Percentiles rank a stretch among this genome's conserved stretches.
Evolutionary conservation across 2,329 filamentous ascomycete species (phyloP).

Genomic region (Blastomyces gilchristii): DNA sequence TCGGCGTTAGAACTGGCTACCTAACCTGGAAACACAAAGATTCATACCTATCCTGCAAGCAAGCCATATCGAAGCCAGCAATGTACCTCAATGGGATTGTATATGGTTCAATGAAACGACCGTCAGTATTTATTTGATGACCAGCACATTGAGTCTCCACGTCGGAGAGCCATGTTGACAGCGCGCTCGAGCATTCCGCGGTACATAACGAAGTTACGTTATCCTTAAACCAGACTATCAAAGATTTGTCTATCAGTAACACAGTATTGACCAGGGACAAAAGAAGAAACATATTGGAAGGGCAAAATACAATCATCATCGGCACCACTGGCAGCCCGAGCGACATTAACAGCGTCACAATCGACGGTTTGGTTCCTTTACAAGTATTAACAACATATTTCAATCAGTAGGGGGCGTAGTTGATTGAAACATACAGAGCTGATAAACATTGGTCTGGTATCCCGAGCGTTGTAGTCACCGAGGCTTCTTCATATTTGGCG

Average conservation of each 20-base stretch:
- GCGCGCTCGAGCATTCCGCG: slow-evolving; percentile 10
- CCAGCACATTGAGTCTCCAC: slow-evolving; percentile 13
- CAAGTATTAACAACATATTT: neutral
- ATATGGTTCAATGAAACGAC: slow-evolving; percentile 14
- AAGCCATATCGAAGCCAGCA: slow-evolving; percentile 14
- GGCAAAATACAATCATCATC: slow-evolving; percentile 14
- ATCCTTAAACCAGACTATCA: slow-evolving; percentile 14
- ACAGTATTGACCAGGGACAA: neutral
- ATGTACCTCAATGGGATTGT: slow-evolving; percentile 15
- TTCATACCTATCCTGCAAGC: slow-evolving; percentile 14
- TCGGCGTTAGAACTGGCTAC: slow-evolving; percentile 1
- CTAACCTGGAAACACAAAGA: neutral
- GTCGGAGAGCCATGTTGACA: slow-evolving; percentile 13
- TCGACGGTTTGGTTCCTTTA: slow-evolving; percentile 15
- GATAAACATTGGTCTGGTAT: slow-evolving; percentile 13
- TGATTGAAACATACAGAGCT: slow-evolving; percentile 13
- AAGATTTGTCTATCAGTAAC: slow-evolving; percentile 4
- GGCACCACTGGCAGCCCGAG: slow-evolving; percentile 12
- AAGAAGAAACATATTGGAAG: neutral
- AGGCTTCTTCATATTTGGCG: slow-evolving; percentile 13
- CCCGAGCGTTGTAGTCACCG: slow-evolving; percentile 11
- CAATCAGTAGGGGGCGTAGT: neutral
- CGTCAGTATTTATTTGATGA: slow-evolving; percentile 12
- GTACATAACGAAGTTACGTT: slow-evolving; percentile 15
- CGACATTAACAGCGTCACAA: slow-evolving; percentile 15